phyloP scores from a whole-genome alignment of 139 green algal species.

The Micractinium sp. region DNA sequence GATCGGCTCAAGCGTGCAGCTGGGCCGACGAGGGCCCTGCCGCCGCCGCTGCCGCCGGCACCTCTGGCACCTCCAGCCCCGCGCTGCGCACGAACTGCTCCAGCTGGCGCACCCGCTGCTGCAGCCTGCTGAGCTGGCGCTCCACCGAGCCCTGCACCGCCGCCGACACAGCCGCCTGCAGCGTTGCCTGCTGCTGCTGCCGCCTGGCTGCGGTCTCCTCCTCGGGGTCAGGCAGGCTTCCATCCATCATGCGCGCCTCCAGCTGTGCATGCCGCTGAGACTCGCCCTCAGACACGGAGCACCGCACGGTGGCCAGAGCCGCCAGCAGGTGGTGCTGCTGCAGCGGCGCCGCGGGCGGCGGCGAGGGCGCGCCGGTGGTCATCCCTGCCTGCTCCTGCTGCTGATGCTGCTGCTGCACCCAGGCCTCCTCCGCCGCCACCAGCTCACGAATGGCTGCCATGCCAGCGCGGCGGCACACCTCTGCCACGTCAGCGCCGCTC shows the following conservation, averaged over 20 bases:
- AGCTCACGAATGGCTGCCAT: conserved; percentile 21
- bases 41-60: background rate
- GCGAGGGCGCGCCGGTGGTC: background rate
- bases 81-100: background rate
- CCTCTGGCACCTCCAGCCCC: conserved; percentile 20
- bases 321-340: conserved; percentile 27
- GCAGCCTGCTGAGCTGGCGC: conserved; percentile 1
- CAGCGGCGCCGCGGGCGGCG: background rate
- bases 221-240: conserved; percentile 14
- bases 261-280: conserved; percentile 16
- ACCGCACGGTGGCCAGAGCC: conserved; percentile 23
- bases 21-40: background rate
- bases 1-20: background rate
- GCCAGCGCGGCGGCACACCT: conserved; percentile 37
- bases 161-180: background rate
- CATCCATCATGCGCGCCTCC: conserved; percentile 17
- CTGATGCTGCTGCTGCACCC: background rate
- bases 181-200: conserved; percentile 16
- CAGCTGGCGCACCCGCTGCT: conserved; percentile 30
- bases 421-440: conserved; percentile 15
- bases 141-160: background rate
- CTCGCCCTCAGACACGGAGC: conserved; percentile 23
- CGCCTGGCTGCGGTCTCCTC: background rate
- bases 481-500: conserved; percentile 55
- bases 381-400: background rate